Evolutionary conservation across 306 rosid genomes (phyloP).

Genomic region (Dalbergia oliveri): DNA sequence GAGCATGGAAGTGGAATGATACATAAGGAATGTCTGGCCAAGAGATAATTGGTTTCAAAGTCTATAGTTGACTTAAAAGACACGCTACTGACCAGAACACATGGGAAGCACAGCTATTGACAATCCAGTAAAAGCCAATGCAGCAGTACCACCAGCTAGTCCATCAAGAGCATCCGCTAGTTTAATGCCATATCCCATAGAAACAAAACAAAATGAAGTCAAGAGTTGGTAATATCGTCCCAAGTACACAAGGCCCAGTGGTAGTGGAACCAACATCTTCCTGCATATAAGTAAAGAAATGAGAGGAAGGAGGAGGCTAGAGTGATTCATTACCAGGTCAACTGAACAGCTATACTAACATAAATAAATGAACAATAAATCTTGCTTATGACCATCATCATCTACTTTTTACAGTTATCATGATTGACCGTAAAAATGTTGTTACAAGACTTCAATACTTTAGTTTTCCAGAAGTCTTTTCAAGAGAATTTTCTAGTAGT

Average conservation of each 20-base stretch:
- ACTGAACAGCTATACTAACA: constrained; percentile 24
- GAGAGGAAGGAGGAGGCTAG: constrained; percentile 36
- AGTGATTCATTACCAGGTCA: constrained; percentile 36
- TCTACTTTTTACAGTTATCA: constrained; percentile 16
- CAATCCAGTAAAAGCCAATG: constrained; percentile 94
- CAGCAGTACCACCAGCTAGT: constrained; percentile 93
- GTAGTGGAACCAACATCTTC: constrained; percentile 90
- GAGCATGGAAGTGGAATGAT: constrained; percentile 30
- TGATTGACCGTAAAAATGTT: constrained; percentile 15
- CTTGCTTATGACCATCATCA: constrained; percentile 27
- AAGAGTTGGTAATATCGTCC: constrained; percentile 76
- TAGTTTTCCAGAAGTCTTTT: not conserved
- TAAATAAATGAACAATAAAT: constrained; percentile 13
- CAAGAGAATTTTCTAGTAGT: constrained; percentile 3
- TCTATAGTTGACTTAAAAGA: constrained; percentile 22
- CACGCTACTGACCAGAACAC: constrained; percentile 80
- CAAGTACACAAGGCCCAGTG: constrained; percentile 80
- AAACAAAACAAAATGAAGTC: constrained; percentile 85
- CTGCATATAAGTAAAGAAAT: constrained; percentile 58
- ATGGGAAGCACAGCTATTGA: constrained; percentile 96
- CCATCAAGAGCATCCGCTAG: constrained; percentile 93
- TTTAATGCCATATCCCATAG: constrained; percentile 92
- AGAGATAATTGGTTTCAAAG: constrained; percentile 29
- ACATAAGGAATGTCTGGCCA: not conserved
- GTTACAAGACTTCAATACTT: constrained; percentile 1